phyloP scores from a whole-genome alignment of 495 filamentous ascomycete genomes.

The Aspergillus haitiensis region DNA sequence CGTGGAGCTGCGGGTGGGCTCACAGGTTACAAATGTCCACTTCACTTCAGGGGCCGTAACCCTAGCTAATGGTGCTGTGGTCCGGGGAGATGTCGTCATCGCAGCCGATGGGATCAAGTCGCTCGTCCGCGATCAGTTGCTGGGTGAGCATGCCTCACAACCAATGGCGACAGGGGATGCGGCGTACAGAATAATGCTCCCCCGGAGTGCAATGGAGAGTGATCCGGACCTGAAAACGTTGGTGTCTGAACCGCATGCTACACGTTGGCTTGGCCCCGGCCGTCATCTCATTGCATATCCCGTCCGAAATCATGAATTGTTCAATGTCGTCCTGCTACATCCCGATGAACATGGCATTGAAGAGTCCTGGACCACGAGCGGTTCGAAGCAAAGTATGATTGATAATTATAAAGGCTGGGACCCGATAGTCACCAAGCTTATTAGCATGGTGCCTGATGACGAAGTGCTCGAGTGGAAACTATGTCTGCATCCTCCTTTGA shows the following conservation, averaged over 20 bases:
- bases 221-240: constrained; percentile 38
- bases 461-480: constrained; percentile 66
- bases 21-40: constrained; percentile 33
- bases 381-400: constrained; percentile 44
- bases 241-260: constrained; percentile 41
- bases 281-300: constrained; percentile 49
- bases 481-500: constrained; percentile 56
- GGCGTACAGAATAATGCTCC: constrained; percentile 47
- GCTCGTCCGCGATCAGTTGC: constrained; percentile 33
- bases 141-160: constrained; percentile 30
- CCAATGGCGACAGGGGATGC: constrained; percentile 45
- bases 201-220: constrained; percentile 36
- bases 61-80: constrained; percentile 34
- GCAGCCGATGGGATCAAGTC: constrained; percentile 54
- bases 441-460: constrained; percentile 44
- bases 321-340: constrained; percentile 46
- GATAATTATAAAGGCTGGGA: constrained; percentile 46
- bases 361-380: constrained; percentile 47
- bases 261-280: constrained; percentile 45
- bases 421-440: constrained; percentile 34
- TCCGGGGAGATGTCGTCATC: constrained; percentile 44
- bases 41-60: constrained; percentile 37
- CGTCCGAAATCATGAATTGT: constrained; percentile 43
- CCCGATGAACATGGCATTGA: constrained; percentile 39
- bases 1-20: constrained; percentile 39